Conservation (phyloP, 1,284 basidiomycete genomes). For the Moesziomyces globuligerus region DNA sequence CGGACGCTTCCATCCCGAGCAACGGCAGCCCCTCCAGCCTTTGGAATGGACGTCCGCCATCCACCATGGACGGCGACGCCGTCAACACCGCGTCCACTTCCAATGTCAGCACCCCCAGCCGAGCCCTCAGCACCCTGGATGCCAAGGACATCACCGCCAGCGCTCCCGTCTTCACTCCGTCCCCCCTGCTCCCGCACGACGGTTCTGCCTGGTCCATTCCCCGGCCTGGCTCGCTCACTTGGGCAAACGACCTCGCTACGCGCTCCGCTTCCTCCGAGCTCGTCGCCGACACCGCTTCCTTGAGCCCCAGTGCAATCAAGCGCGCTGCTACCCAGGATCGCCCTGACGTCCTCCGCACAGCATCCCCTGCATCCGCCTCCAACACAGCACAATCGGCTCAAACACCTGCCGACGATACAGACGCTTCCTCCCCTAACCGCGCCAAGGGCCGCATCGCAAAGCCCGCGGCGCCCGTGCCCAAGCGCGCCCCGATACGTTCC, state of each 20-base stretch:
- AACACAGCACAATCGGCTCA: slow-evolving; percentile 4
- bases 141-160: slow-evolving; percentile 16
- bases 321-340: slow-evolving; percentile 12
- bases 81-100: slow-evolving; percentile 38
- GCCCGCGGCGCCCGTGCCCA: slow-evolving; percentile 26
- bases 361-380: slow-evolving; percentile 4
- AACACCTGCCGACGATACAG: background rate
- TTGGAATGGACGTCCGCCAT: slow-evolving; percentile 39
- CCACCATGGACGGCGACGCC: slow-evolving; percentile 39
- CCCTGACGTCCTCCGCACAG: background rate
- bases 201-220: slow-evolving; percentile 38
- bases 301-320: slow-evolving; percentile 29
- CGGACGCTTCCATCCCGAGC: slow-evolving; percentile 25
- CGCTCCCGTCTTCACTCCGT: slow-evolving; percentile 27
- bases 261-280: slow-evolving; percentile 13
- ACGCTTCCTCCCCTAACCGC: slow-evolving; percentile 7
- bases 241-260: slow-evolving; percentile 27
- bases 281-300: slow-evolving; percentile 11
- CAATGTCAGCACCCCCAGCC: slow-evolving; percentile 41
- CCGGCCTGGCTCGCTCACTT: slow-evolving; percentile 21
- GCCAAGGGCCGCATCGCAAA: slow-evolving; percentile 17
- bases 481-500: slow-evolving; percentile 42
- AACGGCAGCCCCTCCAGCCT: slow-evolving; percentile 37
- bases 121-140: slow-evolving; percentile 21
- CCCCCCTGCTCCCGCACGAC: slow-evolving; percentile 38